phyloP scores from a whole-genome alignment of 225 moss, liverwort and hornwort species.

The Lunularia cruciata region DNA sequence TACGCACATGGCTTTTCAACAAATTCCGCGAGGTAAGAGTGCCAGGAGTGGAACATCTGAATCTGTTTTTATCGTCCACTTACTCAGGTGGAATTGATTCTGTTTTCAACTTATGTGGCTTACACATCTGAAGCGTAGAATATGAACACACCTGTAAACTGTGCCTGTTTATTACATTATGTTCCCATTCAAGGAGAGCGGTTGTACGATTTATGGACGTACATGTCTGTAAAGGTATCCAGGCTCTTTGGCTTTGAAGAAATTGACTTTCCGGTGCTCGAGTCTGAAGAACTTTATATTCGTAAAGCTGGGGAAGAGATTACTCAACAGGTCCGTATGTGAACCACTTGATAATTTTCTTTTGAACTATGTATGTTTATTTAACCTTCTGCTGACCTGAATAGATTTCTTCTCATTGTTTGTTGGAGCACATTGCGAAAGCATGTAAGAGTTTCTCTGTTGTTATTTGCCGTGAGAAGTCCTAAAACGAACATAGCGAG shows the following conservation, averaged over 20 bases:
- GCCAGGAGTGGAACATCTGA: neutral
- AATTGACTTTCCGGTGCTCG: constrained; percentile 90
- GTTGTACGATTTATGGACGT: constrained; percentile 6
- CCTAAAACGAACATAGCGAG: no score
- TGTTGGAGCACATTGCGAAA: no score
- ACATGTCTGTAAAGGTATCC: constrained; percentile 68
- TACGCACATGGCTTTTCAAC: constrained; percentile 83
- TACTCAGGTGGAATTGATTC: no score
- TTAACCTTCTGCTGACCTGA: no score
- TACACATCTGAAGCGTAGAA: neutral
- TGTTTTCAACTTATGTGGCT: neutral
- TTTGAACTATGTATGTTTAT: no score
- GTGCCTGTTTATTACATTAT: neutral
- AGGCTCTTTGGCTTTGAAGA: constrained; percentile 90
- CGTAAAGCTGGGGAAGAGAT: constrained; percentile 99
- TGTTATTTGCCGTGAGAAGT: no score
- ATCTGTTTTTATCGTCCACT: neutral
- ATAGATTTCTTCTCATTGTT: no score
- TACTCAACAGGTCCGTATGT: constrained; percentile 71
- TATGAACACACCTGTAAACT: neutral
- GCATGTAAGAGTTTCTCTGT: neutral
- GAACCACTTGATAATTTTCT: neutral
- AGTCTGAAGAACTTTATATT: constrained; percentile 91
- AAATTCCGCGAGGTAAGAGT: constrained; percentile 77
- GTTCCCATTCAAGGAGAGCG: no score